Evolutionary conservation across 2,329 filamentous ascomycete species (phyloP).

Genomic region (Elsinoe fawcettii): DNA sequence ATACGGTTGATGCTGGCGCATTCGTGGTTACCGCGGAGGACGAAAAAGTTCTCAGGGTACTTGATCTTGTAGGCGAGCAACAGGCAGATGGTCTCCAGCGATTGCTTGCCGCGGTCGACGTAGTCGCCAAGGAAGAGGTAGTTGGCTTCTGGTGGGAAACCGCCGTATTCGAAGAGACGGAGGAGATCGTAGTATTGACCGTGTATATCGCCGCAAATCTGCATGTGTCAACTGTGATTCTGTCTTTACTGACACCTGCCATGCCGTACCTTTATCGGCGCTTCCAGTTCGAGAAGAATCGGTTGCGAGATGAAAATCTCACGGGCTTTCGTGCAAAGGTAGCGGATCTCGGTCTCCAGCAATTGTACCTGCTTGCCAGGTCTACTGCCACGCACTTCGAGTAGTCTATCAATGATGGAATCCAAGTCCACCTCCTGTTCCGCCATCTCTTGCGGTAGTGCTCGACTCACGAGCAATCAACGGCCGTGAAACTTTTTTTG

Average conservation of each 20-base stretch:
- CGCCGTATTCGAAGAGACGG: constrained; percentile 94
- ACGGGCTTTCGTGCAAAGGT: constrained; percentile 93
- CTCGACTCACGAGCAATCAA: constrained; percentile 11
- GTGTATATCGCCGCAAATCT: constrained; percentile 99
- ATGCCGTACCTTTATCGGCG: constrained; percentile 82
- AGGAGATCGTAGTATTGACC: constrained; percentile 98
- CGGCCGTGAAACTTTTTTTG: constrained; percentile 7
- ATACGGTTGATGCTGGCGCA: constrained; percentile 98
- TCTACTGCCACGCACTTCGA: constrained; percentile 95
- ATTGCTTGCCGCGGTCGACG: constrained; percentile 98
- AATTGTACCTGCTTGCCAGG: constrained; percentile 98
- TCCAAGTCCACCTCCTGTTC: constrained; percentile 95
- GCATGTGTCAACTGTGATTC: constrained; percentile 11
- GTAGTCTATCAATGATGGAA: constrained; percentile 96
- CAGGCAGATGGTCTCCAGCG: constrained; percentile 94
- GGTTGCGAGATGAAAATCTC: constrained; percentile 99
- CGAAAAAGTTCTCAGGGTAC: constrained; percentile 99
- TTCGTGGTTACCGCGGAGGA: constrained; percentile 96
- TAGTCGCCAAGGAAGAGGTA: constrained; percentile 99
- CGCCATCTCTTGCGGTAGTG: constrained; percentile 47
- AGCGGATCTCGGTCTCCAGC: constrained; percentile 91
- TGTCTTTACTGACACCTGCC: not conserved
- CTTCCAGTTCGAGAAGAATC: constrained; percentile 93
- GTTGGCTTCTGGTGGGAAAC: constrained; percentile 96
- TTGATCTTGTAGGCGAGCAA: constrained; percentile 99